phyloP scores from a whole-genome alignment of 176 grass and related monocot genomes.

The Oryza meridionalis region DNA sequence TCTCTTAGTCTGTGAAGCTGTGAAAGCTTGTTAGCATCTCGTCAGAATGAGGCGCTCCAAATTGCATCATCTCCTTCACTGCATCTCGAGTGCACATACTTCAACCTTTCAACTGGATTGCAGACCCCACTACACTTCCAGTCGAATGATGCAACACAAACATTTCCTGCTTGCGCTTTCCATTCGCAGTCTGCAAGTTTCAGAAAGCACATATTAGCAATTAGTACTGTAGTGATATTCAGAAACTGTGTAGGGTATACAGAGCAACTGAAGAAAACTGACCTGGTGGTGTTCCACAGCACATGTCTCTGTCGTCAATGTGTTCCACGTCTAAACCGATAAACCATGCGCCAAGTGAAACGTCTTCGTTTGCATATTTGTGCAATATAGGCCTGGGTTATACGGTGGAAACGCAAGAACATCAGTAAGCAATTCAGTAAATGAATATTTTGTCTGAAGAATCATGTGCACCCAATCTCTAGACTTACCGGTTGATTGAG shows the following conservation, averaged over 20 bases:
- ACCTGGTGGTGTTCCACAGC: conserved; percentile 87
- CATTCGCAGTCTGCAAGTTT: conserved; percentile 73
- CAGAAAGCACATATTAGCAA: conserved; percentile 22
- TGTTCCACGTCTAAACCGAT: conserved; percentile 95
- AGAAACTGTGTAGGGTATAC: background rate
- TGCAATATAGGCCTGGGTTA: conserved; percentile 75
- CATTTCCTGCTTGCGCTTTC: conserved; percentile 82
- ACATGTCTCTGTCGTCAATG: conserved; percentile 85
- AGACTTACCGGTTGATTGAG: conserved; percentile 89
- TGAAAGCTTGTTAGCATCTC: conserved; percentile 15
- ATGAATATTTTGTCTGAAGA: background rate
- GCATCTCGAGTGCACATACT: conserved; percentile 72
- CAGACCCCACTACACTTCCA: conserved; percentile 96
- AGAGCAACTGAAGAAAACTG: conserved; percentile 30
- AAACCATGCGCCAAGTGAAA: conserved; percentile 85
- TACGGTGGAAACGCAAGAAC: background rate
- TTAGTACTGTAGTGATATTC: background rate
- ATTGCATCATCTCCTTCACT: conserved; percentile 83
- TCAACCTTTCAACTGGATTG: conserved; percentile 84
- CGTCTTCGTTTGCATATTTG: conserved; percentile 92
- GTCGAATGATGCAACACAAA: conserved; percentile 85
- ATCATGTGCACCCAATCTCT: background rate
- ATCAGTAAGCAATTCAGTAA: conserved; percentile 34
- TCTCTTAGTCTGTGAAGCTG: conserved; percentile 10
- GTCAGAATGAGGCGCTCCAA: conserved; percentile 78